Conservation (phyloP, 345 rosid genomes). For the Cardamine occulta region DNA sequence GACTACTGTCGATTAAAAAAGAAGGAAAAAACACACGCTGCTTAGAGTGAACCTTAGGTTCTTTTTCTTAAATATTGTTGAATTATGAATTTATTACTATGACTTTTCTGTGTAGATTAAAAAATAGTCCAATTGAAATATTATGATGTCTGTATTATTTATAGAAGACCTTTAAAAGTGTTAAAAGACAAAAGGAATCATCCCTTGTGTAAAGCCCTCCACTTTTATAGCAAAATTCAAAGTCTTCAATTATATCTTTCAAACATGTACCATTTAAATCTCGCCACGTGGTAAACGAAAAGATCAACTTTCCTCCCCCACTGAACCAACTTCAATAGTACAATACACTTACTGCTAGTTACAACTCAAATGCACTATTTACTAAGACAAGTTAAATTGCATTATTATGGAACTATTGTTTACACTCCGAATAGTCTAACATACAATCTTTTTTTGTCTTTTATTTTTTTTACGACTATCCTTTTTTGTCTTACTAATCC, state of each 20-base stretch:
- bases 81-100: no score
- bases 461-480: no score
- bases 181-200: constrained; percentile 22
- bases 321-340: constrained; percentile 34
- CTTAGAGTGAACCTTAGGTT: no score
- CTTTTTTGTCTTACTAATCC: no score
- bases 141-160: constrained; percentile 22
- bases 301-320: constrained; percentile 14
- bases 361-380: no score
- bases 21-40: no score
- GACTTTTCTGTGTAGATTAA: no score
- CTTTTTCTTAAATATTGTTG: no score
- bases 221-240: constrained; percentile 1
- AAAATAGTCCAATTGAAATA: not conserved
- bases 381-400: no score
- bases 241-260: constrained; percentile 12
- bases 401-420: not conserved
- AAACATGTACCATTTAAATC: not conserved
- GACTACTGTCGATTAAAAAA: no score
- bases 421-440: not conserved
- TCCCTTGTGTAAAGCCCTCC: constrained; percentile 18
- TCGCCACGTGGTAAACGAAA: constrained; percentile 7
- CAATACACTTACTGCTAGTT: no score
- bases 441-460: not conserved
- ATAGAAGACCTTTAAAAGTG: not conserved